Conservation (phyloP, 805 yeast genomes). For the Yamadazyma olivae region DNA sequence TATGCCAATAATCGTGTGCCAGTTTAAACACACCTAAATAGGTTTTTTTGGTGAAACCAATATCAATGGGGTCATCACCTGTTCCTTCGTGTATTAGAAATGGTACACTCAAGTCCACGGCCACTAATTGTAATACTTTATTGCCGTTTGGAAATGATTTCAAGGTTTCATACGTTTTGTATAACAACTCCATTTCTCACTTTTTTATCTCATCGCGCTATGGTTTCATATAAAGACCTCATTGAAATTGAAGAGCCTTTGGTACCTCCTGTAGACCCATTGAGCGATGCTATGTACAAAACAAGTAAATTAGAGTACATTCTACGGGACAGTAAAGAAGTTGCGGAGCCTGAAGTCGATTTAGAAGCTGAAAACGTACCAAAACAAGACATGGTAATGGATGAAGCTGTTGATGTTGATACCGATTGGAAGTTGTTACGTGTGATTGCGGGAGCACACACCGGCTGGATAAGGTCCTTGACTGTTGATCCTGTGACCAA, state of each 20-base stretch:
- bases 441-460: slow-evolving; percentile 79
- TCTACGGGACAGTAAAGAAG: slow-evolving; percentile 4
- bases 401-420: neutral
- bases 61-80: slow-evolving; percentile 17
- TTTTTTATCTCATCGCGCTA: neutral
- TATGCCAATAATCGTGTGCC: slow-evolving; percentile 29
- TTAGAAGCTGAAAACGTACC: neutral
- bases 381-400: neutral
- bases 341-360: neutral
- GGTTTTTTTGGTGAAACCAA: slow-evolving; percentile 29
- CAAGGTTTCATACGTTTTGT: neutral
- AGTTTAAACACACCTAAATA: slow-evolving; percentile 30
- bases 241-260: slow-evolving; percentile 10
- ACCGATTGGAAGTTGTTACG: slow-evolving; percentile 50
- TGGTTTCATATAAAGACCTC: slow-evolving; percentile 9
- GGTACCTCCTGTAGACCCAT: slow-evolving; percentile 25
- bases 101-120: neutral
- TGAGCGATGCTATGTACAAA: slow-evolving; percentile 31
- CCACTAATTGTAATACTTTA: slow-evolving; percentile 1
- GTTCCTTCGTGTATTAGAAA: slow-evolving; percentile 8
- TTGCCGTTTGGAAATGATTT: slow-evolving; percentile 2
- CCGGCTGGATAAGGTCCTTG: slow-evolving; percentile 88
- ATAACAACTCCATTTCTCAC: neutral
- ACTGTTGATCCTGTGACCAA: slow-evolving; percentile 78
- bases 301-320: slow-evolving; percentile 24